Percentiles rank a stretch among this genome's conserved stretches.
These are phyloP conservation scores for Vigna trinervia DNA, from an alignment of 306 rosid species.

Conservation along the genomic window DNA sequence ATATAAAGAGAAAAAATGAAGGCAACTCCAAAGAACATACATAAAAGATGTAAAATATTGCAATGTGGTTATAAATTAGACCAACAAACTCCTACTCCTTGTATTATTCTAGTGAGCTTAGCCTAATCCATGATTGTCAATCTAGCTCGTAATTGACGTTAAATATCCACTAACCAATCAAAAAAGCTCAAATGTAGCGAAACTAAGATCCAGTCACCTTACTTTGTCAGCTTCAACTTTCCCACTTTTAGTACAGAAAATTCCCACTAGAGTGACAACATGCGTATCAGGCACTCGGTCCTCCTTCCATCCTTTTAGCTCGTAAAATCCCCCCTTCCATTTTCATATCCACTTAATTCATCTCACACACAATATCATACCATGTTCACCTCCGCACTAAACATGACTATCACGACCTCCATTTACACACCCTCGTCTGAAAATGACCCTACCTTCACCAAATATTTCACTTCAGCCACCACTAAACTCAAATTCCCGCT, in stretches of 20 bases:
- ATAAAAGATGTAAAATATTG: not conserved
- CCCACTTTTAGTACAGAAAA: not conserved
- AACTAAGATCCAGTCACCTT: not conserved
- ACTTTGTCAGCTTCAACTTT: not conserved
- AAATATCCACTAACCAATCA: not conserved
- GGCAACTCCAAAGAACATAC: not conserved
- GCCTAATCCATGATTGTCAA: not conserved
- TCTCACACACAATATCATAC: not conserved
- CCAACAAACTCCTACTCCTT: not conserved
- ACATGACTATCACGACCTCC: not conserved
- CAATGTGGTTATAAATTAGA: not conserved
- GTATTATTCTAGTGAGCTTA: not conserved
- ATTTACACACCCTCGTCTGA: constrained; percentile 8
- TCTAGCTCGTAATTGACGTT: not conserved
- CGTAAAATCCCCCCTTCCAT: not conserved
- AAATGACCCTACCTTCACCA: constrained; percentile 19
- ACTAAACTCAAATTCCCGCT: constrained; percentile 12
- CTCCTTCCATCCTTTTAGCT: not conserved
- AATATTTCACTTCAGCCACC: constrained; percentile 8
- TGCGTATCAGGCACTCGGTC: not conserved
- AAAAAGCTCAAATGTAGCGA: not conserved
- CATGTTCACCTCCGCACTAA: not conserved
- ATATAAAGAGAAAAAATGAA: constrained; percentile 1
- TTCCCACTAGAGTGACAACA: not conserved
- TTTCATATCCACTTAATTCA: not conserved